A percentile compares a stretch with the other conserved stretches of the same genome.
phyloP scores from a whole-genome alignment of 257 asterid genomes.

The Gentiana straminea region DNA sequence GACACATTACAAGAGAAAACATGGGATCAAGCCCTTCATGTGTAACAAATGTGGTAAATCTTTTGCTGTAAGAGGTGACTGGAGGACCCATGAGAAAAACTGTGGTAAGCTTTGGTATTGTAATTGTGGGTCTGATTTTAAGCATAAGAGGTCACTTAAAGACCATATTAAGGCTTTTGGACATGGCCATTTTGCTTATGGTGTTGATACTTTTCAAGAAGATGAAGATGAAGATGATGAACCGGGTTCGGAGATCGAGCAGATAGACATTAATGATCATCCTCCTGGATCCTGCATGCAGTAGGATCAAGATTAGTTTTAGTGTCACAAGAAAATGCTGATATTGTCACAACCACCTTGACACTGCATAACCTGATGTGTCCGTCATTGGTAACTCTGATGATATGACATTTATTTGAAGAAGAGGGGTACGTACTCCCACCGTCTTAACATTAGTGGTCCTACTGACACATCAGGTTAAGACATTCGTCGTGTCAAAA shows the following conservation, averaged over 20 bases:
- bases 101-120: constrained; percentile 47
- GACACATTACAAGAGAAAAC: constrained; percentile 37
- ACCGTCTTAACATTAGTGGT: no score
- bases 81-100: constrained; percentile 45
- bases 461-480: no score
- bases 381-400: no score
- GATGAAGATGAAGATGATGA: constrained; percentile 14
- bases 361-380: no score
- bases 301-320: no score
- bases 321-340: no score
- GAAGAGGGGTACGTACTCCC: no score
- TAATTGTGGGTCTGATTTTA: constrained; percentile 40
- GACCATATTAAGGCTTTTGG: constrained; percentile 43
- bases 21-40: constrained; percentile 38
- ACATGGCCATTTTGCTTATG: constrained; percentile 33
- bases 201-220: constrained; percentile 24
- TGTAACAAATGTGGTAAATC: constrained; percentile 41
- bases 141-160: constrained; percentile 40
- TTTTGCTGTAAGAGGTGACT: constrained; percentile 44
- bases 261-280: background rate
- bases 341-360: no score
- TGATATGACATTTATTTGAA: no score
- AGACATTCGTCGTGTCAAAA: no score
- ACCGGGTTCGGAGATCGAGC: constrained; percentile 38
- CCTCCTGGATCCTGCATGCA: no score